phyloP scores from a whole-genome alignment of 1,139 yeast genomes.

The Debaryomyces psychrophilus region DNA sequence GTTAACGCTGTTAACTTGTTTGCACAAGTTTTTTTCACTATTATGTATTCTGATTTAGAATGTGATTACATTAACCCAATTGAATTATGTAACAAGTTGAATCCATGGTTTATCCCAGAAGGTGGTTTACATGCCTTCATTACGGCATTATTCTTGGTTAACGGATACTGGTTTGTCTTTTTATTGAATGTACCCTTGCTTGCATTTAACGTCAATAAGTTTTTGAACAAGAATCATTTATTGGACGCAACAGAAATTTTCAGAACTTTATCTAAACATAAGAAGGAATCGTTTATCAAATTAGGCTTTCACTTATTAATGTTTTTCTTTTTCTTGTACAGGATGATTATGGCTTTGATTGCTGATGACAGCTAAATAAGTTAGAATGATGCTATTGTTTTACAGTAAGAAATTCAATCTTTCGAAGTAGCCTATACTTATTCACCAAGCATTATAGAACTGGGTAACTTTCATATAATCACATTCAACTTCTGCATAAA shows the following conservation, averaged over 20 bases:
- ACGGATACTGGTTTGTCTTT: slow-evolving; percentile 94
- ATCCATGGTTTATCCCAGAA: slow-evolving; percentile 89
- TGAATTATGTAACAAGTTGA: slow-evolving; percentile 91
- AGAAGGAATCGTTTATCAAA: slow-evolving; percentile 88
- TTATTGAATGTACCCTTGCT: slow-evolving; percentile 83
- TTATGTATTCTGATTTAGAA: slow-evolving; percentile 91
- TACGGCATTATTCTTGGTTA: slow-evolving; percentile 71
- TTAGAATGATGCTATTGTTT: slow-evolving; percentile 1
- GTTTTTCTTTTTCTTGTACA: slow-evolving; percentile 94
- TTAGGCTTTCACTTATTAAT: slow-evolving; percentile 87
- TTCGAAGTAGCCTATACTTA: not conserved
- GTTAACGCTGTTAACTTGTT: slow-evolving; percentile 86
- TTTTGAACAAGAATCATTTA: slow-evolving; percentile 74
- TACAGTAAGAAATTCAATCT: not conserved
- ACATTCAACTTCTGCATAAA: slow-evolving; percentile 8
- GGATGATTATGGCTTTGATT: slow-evolving; percentile 95
- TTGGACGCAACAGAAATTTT: slow-evolving; percentile 98
- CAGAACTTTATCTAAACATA: slow-evolving; percentile 90
- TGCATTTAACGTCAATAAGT: slow-evolving; percentile 79
- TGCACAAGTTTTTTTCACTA: slow-evolving; percentile 88
- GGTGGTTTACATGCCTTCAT: slow-evolving; percentile 81
- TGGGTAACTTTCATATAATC: not conserved
- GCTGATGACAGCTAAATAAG: slow-evolving; percentile 50
- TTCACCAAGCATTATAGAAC: slow-evolving; percentile 9
- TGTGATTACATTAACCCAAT: slow-evolving; percentile 96